Base-by-base conservation (phyloP, 1,284 basidiomycete genomes). In the Boletus sp. region DNA sequence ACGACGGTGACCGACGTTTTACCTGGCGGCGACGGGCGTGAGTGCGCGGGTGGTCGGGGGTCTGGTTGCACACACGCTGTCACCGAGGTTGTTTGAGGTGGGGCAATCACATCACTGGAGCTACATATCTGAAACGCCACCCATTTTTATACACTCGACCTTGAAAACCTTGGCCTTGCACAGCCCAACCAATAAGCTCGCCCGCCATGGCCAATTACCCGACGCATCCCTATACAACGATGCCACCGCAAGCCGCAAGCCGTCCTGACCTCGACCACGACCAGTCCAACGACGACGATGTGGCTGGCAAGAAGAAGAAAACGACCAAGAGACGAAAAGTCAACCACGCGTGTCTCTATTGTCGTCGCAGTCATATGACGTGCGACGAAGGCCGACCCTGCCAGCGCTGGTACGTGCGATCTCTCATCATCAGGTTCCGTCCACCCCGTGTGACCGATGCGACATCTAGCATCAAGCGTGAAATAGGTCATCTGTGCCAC, bases 311-410 rank as follows among this genome's bases (percentile, higher is more conserved):
- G 76, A 87, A 79, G 71, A 80, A 88, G 77, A 86, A 88, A 69
- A 74, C 79, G 10, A 80, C 84, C 30, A 91, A 91, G 76, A 79
- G 91, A 67, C 79, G 90, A 59, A 94, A 93, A 74, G 90, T 93
- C 61, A 94, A 94, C 76, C 90, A 93, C 77, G 95, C 95, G 2
- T 97, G 95, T 74, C 82, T 98, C 54, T 98, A 97, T 77, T 97
- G 95, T 77, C 83, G 95, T 67, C 80, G 94, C 62, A 95, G 93
- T 83, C 90, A 94, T 84, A 93, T 95, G 93, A 94, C 93, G 13
- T 95, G 94, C 78, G 93, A 95, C 72, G 93, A 94, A 67, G 89
- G 89, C 25, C 80, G 94, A 51, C 94, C 94, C 7, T 95, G 94
- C 75, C 90, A 94, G 69, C 86, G 94, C 68, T 95, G 94, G 94